Conservation (phyloP, 345 rosid species). For the Eucalyptus camaldulensis region DNA sequence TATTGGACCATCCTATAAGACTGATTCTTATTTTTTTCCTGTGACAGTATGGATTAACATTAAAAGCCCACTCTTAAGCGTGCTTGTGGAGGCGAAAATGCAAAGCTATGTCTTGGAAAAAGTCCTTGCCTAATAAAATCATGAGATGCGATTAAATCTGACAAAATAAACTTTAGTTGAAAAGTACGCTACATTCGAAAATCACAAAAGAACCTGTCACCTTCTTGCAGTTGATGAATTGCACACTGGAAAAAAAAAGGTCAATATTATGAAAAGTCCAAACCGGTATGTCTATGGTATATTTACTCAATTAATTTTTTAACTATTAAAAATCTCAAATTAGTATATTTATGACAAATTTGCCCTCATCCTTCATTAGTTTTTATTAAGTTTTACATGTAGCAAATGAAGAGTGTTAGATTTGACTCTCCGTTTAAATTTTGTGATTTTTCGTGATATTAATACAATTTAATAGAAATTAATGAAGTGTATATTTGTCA, state of each 20-base stretch:
- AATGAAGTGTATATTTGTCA: too few species aligned
- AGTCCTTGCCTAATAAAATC: background rate
- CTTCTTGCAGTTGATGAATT: background rate
- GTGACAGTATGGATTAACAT: background rate
- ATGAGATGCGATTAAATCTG: background rate
- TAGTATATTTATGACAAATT: fast-evolving
- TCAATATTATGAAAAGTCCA: too few species aligned
- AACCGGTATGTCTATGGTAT: fast-evolving
- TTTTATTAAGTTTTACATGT: too few species aligned
- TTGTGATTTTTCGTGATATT: too few species aligned
- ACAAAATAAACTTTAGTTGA: too few species aligned
- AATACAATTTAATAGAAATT: fast-evolving
- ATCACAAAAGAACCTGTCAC: background rate
- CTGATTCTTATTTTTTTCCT: too few species aligned
- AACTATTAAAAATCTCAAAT: fast-evolving
- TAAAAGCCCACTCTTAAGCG: background rate
- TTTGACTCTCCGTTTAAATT: too few species aligned
- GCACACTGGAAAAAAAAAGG: background rate
- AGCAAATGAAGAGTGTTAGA: too few species aligned
- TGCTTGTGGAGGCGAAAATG: background rate
- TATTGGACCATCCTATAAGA: background rate
- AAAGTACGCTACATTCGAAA: background rate
- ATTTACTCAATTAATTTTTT: too few species aligned
- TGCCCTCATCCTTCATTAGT: fast-evolving
- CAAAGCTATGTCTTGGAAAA: background rate